Conservation (phyloP, 2,329 filamentous ascomycete species). For the Incumbomyces lentus region DNA sequence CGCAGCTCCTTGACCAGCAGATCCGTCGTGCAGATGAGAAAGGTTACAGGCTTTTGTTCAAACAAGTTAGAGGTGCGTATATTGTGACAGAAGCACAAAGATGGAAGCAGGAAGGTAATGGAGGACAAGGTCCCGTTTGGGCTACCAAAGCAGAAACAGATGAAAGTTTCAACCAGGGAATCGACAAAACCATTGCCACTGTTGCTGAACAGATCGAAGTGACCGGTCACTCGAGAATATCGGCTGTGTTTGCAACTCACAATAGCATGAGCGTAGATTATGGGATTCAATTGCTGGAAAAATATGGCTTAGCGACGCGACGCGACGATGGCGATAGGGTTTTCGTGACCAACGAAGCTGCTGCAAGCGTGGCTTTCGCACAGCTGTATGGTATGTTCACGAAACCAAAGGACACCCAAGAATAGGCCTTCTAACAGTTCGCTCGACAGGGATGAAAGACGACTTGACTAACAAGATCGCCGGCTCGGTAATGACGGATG, state of each 20-base stretch:
- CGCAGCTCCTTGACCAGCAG: background rate
- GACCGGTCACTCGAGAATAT: background rate
- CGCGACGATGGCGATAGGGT: background rate
- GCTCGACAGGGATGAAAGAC: background rate
- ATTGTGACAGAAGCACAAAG: conserved; percentile 3
- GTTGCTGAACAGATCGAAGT: background rate
- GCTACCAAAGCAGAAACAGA: background rate
- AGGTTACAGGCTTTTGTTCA: background rate
- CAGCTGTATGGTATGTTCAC: conserved; percentile 1
- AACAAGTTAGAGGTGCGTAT: conserved; percentile 1
- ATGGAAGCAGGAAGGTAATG: background rate
- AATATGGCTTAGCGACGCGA: background rate
- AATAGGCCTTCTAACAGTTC: background rate
- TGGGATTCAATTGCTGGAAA: background rate
- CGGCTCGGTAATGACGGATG: background rate
- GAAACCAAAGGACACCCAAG: background rate
- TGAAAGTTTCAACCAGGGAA: background rate
- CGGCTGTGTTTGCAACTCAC: background rate
- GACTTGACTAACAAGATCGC: background rate
- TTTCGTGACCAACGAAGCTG: background rate
- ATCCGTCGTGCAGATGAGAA: conserved; percentile 1
- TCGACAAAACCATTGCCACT: background rate
- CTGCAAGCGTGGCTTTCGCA: background rate
- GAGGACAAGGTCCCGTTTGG: background rate
- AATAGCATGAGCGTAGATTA: background rate